phyloP scores from a whole-genome alignment of 83 land plant species.

The Picea abies region DNA sequence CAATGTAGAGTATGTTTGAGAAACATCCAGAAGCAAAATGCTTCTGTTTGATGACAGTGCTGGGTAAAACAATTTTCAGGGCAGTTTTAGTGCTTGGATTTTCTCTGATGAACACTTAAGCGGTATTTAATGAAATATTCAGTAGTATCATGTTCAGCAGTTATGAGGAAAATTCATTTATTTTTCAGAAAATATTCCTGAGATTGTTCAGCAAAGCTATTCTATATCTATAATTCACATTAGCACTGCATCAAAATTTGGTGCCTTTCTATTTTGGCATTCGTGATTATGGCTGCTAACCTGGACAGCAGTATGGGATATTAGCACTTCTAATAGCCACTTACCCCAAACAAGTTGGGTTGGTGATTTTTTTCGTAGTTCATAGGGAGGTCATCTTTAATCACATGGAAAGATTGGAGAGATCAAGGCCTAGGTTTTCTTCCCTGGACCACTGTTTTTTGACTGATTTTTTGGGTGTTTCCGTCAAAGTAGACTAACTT shows the following conservation, averaged over 20 bases:
- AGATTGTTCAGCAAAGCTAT: not conserved
- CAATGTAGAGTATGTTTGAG: not conserved
- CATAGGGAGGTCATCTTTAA: not conserved
- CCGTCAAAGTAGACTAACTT: too few relatives aligned
- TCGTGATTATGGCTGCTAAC: conserved; percentile 1
- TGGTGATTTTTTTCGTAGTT: conserved; percentile 6
- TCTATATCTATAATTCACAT: not conserved
- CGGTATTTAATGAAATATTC: not conserved
- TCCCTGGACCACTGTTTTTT: not conserved
- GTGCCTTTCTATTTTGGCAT: not conserved
- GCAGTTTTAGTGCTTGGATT: not conserved
- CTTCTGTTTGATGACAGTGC: not conserved
- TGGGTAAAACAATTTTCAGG: not conserved
- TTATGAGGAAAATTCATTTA: not conserved
- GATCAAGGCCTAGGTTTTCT: not conserved
- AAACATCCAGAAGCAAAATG: not conserved
- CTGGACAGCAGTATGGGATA: conserved; percentile 1
- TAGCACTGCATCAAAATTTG: not conserved
- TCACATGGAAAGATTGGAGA: not conserved
- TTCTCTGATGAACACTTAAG: not conserved
- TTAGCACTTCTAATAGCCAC: not conserved
- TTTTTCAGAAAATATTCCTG: not conserved
- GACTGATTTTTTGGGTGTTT: conserved; percentile 2
- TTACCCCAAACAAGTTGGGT: conserved; percentile 3
- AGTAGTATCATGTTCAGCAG: not conserved